phyloP scores from a whole-genome alignment of 306 rosid species.

The Echinosophora koreensis region DNA sequence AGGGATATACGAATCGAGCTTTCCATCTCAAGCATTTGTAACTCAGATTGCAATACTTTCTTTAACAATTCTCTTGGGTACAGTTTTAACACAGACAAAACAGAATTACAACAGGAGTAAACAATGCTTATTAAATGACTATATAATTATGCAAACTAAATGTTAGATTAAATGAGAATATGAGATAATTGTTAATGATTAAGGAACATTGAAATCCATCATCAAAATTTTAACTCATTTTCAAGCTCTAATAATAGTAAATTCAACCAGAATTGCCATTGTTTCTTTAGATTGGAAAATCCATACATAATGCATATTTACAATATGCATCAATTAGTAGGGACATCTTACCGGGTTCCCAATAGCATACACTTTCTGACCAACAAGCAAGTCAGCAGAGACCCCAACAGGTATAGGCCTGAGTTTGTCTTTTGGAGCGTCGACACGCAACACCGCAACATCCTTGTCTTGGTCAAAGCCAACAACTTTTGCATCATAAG shows the following conservation, averaged over 20 bases:
- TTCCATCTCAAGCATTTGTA: slow-evolving; percentile 10
- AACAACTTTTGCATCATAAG: slow-evolving; percentile 87
- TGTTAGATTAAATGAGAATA: not conserved
- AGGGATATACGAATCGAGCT: slow-evolving; percentile 1
- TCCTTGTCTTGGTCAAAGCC: slow-evolving; percentile 99
- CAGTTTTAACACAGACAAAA: not conserved
- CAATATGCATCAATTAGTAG: not conserved
- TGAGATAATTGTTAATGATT: not conserved
- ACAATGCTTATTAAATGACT: slow-evolving; percentile 9
- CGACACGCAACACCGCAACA: slow-evolving; percentile 89
- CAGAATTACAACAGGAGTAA: slow-evolving; percentile 6
- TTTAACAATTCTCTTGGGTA: not conserved
- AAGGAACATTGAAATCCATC: slow-evolving; percentile 5
- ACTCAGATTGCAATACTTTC: not conserved
- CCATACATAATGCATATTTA: slow-evolving; percentile 7
- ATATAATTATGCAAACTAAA: slow-evolving; percentile 11
- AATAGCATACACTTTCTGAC: slow-evolving; percentile 96
- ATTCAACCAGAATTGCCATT: slow-evolving; percentile 29
- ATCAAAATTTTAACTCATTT: not conserved
- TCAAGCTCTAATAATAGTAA: slow-evolving; percentile 10
- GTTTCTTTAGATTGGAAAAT: slow-evolving; percentile 16
- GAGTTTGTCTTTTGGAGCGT: slow-evolving; percentile 86
- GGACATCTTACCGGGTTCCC: slow-evolving; percentile 90
- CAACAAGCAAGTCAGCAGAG: slow-evolving; percentile 96
- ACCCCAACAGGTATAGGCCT: slow-evolving; percentile 91